Conservation (phyloP, 164 flowering plant genomes). For the Protea cynaroides region DNA sequence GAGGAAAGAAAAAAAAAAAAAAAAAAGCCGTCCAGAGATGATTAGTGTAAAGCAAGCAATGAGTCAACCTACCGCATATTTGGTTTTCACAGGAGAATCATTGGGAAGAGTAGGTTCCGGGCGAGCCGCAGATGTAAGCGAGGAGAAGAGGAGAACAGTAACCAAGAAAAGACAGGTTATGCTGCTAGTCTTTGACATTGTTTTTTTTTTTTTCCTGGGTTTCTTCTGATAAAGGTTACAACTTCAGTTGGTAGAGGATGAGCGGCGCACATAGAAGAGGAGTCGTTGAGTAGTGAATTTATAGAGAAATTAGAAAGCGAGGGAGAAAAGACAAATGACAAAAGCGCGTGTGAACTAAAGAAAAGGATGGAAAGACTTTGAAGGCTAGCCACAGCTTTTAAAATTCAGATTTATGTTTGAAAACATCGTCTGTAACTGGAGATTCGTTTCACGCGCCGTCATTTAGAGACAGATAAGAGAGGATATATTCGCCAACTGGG, state of each 20-base stretch:
- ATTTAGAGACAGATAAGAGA: no score
- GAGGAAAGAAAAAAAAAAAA: no score
- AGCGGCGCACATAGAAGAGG: neutral
- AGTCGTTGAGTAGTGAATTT: neutral
- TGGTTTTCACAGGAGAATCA: conserved; percentile 7
- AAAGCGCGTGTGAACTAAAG: neutral
- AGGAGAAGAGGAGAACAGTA: conserved; percentile 21
- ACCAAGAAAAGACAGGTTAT: conserved; percentile 10
- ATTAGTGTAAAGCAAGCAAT: neutral
- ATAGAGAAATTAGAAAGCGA: neutral
- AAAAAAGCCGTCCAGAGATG: neutral
- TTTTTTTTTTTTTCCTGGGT: neutral
- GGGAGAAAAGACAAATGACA: no score
- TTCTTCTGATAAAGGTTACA: neutral
- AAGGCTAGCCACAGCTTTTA: neutral
- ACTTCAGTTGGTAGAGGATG: neutral
- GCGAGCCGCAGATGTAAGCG: conserved; percentile 22
- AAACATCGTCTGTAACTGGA: no score
- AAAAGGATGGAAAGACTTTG: neutral
- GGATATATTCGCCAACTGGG: no score
- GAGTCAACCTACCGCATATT: conserved; percentile 12
- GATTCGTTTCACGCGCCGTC: no score
- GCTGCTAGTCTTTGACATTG: conserved; percentile 15
- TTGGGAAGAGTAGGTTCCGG: conserved; percentile 11
- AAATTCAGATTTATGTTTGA: no score